Conservation (phyloP, 257 asterid species). For the Eucommia ulmoides region DNA sequence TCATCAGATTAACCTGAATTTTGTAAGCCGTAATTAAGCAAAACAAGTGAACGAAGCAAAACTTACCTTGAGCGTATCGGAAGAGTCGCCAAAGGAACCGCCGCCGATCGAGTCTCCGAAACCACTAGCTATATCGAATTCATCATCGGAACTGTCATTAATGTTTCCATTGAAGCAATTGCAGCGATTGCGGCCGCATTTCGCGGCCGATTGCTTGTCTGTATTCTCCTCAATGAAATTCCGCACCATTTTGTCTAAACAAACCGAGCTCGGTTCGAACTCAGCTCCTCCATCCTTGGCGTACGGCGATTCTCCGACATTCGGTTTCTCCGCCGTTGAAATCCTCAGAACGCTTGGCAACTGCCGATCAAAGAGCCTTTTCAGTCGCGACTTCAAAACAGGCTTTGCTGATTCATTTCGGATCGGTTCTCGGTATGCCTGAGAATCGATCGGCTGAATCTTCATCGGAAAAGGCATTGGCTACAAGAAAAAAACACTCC, state of each 20-base stretch:
- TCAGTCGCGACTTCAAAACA: slow-evolving; percentile 54
- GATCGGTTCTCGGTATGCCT: slow-evolving; percentile 21
- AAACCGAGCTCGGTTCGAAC: slow-evolving; percentile 79
- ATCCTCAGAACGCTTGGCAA: slow-evolving; percentile 49
- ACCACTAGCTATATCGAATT: slow-evolving; percentile 33
- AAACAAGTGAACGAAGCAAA: neutral
- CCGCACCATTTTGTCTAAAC: slow-evolving; percentile 80
- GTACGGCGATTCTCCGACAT: slow-evolving; percentile 18
- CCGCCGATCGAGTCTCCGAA: slow-evolving; percentile 43
- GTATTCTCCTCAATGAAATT: slow-evolving; percentile 66
- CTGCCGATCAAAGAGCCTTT: slow-evolving; percentile 85
- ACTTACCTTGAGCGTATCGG: slow-evolving; percentile 69
- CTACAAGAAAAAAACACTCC: too few relatives aligned
- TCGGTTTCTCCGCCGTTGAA: slow-evolving; percentile 42
- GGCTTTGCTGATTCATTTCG: slow-evolving; percentile 37
- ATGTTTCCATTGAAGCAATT: slow-evolving; percentile 81
- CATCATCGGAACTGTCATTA: slow-evolving; percentile 89
- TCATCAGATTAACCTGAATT: neutral
- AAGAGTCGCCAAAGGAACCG: slow-evolving; percentile 46
- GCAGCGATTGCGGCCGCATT: slow-evolving; percentile 66
- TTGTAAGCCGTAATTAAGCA: neutral
- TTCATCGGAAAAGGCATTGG: slow-evolving; percentile 38
- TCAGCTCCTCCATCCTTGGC: slow-evolving; percentile 37
- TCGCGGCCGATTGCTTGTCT: slow-evolving; percentile 44
- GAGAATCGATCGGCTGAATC: slow-evolving; percentile 71